A percentile compares a stretch with the other conserved stretches of the same genome.
Conservation (phyloP, 345 rosid species). For the Camelina neglecta region DNA sequence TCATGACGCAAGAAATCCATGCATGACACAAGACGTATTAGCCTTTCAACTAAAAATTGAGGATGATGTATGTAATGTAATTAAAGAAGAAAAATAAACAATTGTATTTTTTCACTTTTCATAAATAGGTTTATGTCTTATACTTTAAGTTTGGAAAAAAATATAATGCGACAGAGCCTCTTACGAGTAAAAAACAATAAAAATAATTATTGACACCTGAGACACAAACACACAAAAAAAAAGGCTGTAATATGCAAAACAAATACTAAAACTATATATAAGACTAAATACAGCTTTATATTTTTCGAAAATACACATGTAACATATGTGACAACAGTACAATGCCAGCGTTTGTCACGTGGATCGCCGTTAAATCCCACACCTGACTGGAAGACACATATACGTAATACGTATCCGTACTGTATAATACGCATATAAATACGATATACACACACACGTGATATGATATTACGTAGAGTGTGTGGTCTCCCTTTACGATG, state of each 20-base stretch:
- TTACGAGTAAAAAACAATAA: too few relatives aligned
- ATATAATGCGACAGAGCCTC: too few relatives aligned
- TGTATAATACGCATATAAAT: neutral
- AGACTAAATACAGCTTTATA: too few relatives aligned
- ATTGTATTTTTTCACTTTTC: too few relatives aligned
- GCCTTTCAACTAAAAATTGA: neutral
- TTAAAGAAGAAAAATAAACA: too few relatives aligned
- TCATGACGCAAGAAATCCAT: neutral
- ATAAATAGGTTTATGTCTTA: too few relatives aligned
- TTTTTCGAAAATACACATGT: neutral
- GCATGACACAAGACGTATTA: neutral
- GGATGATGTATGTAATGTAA: neutral
- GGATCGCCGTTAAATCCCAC: conserved; percentile 11
- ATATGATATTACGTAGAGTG: neutral
- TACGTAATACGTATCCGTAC: conserved; percentile 2
- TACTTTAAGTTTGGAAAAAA: too few relatives aligned
- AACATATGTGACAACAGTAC: conserved; percentile 25
- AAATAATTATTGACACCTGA: neutral
- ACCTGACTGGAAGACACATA: conserved; percentile 19
- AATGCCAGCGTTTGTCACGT: conserved; percentile 26
- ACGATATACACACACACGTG: neutral
- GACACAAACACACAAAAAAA: too few relatives aligned
- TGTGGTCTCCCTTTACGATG: neutral
- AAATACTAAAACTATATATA: neutral
- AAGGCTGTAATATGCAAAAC: neutral